Evolutionary conservation across 176 grass and related monocot genomes (phyloP), one percentile per base, ranked within the genome.

Genomic region (sorghum (Sorghum bicolor)): DNA sequence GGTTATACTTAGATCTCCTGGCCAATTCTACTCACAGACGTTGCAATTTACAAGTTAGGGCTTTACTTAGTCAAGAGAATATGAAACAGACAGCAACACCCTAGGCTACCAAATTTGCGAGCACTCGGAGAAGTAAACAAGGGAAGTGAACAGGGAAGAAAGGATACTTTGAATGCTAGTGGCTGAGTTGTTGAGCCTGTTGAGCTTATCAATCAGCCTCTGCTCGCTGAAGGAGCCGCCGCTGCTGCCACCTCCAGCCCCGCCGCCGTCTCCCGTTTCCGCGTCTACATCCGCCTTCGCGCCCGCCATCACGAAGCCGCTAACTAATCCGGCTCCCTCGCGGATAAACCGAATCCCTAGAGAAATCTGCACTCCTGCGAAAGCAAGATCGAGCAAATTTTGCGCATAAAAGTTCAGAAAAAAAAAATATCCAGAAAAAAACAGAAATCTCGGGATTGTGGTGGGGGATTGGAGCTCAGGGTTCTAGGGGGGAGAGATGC

Each of bases 131-230:
- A 37, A 37, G 53, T 20, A 76, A 79, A 41, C 40, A 1, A 41
- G 1, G 40, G 2, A 41, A 82, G 64, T 26, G 47, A 79, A 25
- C 30, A 76, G 16, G 43, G n/a, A 66, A 22, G 31, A 86, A 92
- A 99, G 87, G 91, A 94, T 99, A 99, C 96, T 87, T 79, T 99
- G 87, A 53, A 99, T 94, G 88, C 96, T 96, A 75, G 94, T 84
- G 34, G 94, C 91, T 26, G 93, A 91, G 83, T 58, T 99, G 88
- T 99, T 96, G 68, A 99, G 91, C 86, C 91, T 96, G 38, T 70
- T 82, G 13, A 99, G 91, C 89, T 99, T 99, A 72, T 99, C 91
- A 37, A 85, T 87, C 72, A 99, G 82, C 33, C 86, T 82, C 37
- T 89, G 94, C 76, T 99, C 94, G 82, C 87, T 94, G 89, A 99